Conservation (phyloP, 768 basidiomycete species). For the Pulveroboletus sp. region DNA sequence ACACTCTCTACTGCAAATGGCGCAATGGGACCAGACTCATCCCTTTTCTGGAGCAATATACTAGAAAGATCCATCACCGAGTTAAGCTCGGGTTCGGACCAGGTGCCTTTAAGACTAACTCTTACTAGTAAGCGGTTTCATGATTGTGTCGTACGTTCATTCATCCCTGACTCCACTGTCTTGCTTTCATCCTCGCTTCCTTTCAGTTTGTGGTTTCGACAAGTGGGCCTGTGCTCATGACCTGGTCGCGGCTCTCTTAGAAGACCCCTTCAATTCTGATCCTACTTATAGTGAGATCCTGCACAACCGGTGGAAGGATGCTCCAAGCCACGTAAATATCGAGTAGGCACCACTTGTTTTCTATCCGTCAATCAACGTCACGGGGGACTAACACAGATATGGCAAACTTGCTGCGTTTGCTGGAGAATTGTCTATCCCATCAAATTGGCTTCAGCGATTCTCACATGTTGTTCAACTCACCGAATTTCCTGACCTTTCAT, state of each 20-base stretch:
- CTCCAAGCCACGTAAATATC: slow-evolving; percentile 21
- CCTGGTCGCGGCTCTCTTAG: slow-evolving; percentile 64
- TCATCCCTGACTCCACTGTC: neutral
- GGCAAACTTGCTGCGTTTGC: slow-evolving; percentile 18
- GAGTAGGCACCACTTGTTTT: slow-evolving; percentile 20
- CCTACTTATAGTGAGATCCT: slow-evolving; percentile 38
- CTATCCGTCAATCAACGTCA: neutral
- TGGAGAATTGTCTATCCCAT: slow-evolving; percentile 38
- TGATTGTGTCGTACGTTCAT: neutral
- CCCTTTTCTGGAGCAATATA: slow-evolving; percentile 45
- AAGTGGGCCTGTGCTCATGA: slow-evolving; percentile 50
- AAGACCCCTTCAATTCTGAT: slow-evolving; percentile 64
- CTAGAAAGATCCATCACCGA: slow-evolving; percentile 32
- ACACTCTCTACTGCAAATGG: slow-evolving; percentile 30
- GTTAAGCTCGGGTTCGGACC: slow-evolving; percentile 31
- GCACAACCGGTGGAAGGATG: slow-evolving; percentile 46
- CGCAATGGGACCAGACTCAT: slow-evolving; percentile 27
- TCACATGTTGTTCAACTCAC: slow-evolving; percentile 44
- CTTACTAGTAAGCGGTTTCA: slow-evolving; percentile 42
- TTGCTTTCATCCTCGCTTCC: neutral
- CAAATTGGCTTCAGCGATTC: slow-evolving; percentile 56
- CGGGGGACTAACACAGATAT: slow-evolving; percentile 13
- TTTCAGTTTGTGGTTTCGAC: slow-evolving; percentile 54
- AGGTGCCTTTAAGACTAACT: slow-evolving; percentile 35
- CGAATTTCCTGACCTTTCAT: slow-evolving; percentile 31